Percentiles rank a stretch among this genome's conserved stretches.
phyloP scores from a whole-genome alignment of 495 filamentous ascomycete genomes.

The Aspergillus egyptiacus region DNA sequence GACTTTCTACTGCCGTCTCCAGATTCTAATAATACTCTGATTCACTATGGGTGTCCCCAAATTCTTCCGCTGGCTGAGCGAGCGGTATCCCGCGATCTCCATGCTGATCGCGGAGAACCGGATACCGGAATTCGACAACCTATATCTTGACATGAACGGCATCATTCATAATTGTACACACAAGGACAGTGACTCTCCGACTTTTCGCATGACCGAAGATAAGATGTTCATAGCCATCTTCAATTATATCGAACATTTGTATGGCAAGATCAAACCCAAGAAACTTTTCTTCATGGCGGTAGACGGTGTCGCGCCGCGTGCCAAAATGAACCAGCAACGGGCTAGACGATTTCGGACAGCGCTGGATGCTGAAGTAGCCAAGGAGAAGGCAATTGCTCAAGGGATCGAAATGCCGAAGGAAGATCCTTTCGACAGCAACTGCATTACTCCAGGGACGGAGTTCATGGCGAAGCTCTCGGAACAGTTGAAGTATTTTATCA shows the following conservation, averaged over 20 bases:
- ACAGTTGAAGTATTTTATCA: slow-evolving; percentile 97
- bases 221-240: slow-evolving; percentile 99
- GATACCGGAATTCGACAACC: slow-evolving; percentile 97
- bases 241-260: slow-evolving; percentile 99
- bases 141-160: slow-evolving; percentile 99
- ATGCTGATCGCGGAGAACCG: slow-evolving; percentile 98
- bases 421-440: slow-evolving; percentile 96
- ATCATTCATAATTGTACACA: slow-evolving; percentile 99
- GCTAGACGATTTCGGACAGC: slow-evolving; percentile 93
- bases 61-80: slow-evolving; percentile 92
- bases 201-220: slow-evolving; percentile 91
- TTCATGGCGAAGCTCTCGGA: slow-evolving; percentile 95
- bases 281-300: slow-evolving; percentile 99
- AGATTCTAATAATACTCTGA: slow-evolving; percentile 7
- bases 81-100: slow-evolving; percentile 98
- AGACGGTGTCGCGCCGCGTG: slow-evolving; percentile 93
- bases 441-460: slow-evolving; percentile 95
- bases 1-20: background rate
- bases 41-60: slow-evolving; percentile 84
- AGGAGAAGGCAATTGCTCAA: slow-evolving; percentile 81
- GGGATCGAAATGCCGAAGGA: slow-evolving; percentile 92
- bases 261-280: slow-evolving; percentile 97
- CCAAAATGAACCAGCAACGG: slow-evolving; percentile 99
- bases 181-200: slow-evolving; percentile 84
- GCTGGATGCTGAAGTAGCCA: slow-evolving; percentile 78